Evolutionary conservation across 257 asterid species (phyloP).

Genomic region (Solanum virginianum): DNA sequence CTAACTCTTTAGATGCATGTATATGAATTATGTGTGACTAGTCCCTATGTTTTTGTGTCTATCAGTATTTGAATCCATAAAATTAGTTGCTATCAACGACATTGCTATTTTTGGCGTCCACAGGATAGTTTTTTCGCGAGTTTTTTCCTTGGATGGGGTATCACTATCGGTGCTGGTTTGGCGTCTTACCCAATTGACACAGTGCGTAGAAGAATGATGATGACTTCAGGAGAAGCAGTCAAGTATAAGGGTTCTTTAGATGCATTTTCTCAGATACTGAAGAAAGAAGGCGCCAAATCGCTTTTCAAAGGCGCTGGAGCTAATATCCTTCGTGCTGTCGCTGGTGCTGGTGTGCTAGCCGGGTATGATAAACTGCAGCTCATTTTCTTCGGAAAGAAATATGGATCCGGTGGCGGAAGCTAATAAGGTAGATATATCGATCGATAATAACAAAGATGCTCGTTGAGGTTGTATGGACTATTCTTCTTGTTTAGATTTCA

Average conservation of each 20-base stretch:
- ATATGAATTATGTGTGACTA: background rate
- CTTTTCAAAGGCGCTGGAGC: slow-evolving; percentile 12
- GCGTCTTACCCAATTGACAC: slow-evolving; percentile 7
- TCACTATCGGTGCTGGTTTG: slow-evolving; percentile 9
- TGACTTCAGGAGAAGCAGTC: slow-evolving; percentile 12
- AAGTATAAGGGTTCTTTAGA: slow-evolving; percentile 6
- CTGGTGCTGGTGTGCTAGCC: slow-evolving; percentile 11
- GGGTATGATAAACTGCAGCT: slow-evolving; percentile 11
- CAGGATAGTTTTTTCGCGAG: slow-evolving; percentile 12
- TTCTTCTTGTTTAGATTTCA: background rate
- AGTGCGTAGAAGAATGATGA: slow-evolving; percentile 11
- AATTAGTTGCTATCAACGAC: background rate
- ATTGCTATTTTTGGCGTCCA: background rate
- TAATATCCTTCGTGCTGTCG: slow-evolving; percentile 9
- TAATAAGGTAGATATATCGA: background rate
- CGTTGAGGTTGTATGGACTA: background rate
- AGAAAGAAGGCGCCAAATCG: slow-evolving; percentile 3
- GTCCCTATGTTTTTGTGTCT: background rate
- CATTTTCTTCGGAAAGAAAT: slow-evolving; percentile 1
- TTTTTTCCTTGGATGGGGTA: slow-evolving; percentile 16
- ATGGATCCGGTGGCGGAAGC: slow-evolving; percentile 12
- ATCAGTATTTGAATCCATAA: background rate
- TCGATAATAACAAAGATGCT: background rate
- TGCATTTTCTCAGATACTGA: slow-evolving; percentile 9
- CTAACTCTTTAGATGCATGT: background rate